Base-by-base conservation (phyloP, 2,329 filamentous ascomycete species). In the Neopestalotiopsis sp. region DNA sequence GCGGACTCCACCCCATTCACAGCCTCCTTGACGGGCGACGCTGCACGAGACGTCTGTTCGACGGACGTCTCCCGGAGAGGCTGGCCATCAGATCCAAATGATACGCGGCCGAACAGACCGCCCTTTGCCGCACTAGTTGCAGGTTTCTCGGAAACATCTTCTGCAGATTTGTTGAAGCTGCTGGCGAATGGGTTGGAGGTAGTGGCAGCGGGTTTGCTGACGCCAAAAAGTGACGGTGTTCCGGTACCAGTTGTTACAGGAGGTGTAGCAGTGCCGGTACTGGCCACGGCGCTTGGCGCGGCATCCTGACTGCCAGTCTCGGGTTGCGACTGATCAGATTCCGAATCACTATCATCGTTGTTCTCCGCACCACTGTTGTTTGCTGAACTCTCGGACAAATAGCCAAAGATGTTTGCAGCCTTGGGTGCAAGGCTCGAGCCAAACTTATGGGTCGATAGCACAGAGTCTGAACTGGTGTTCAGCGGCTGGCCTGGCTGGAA, bases 351-450 rank as follows among this genome's bases (percentile, higher is more conserved):
- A 20, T 78, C 81, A 69, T 84, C 80, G 3, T 76, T 82, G 56
- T 83, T 79, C 69, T 83, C 83, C 45, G 83, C 81, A 1, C 84
- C 84, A 71, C 87, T 89, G 65, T 84, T 87, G 76, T 86, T 87
- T 56, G 84, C 81, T 14, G 86, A 87, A 72, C 86, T 88, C 40
- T 88, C 87, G 1, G 88, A 90, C 7, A 90, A 82, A 72, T 90
- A 86, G 30, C 84, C 85, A 74, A 91, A 91, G 64, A 90, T 89
- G 74, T 90, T 90, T 60, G 78, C 73, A 57, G 77, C 74, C 17
- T 72, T 76, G 30, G 76, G 67, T 1, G 77, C 59, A 34, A 75
- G 74, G 9, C 69, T 68, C n/a, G 73, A 72, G 10, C 70, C 74
- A 64, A 73, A 58, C 68, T 77, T 75, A 40, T 76, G 74, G 6